Evolutionary conservation across 805 yeast genomes (phyloP), one percentile per base, ranked within the genome.

Genomic region (Lachancea fermentati): DNA sequence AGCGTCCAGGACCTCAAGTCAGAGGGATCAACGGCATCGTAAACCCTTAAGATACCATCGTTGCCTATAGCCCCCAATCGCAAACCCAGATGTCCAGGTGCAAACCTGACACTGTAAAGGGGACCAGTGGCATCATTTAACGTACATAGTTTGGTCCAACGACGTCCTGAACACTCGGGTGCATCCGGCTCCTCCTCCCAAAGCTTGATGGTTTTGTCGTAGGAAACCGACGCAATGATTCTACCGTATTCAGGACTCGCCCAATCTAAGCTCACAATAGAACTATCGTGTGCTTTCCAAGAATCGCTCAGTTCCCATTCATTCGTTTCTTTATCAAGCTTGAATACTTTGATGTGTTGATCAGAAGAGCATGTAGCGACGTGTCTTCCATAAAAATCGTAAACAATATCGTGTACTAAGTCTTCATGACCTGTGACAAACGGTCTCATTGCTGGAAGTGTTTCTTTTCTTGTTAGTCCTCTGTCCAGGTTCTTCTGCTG

Each of bases 291-390:
- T 0, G 97, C 97, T 50, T 84, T 85, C 94, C 96, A 93, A 35
- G 85, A 79, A 62, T 91, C 97, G 54, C 81, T 80, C 41, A 85
- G 64, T 14, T 76, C 75, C 97, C 97, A 93, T 14, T 78, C 72
- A n/a, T 74, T 76, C 1, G 81, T 72, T 19, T 72, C 65, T 12
- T 78, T 63, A 50, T 81, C 85, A 25, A 83, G 67, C 57, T 85
- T 91, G 59, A 88, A 93, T 24, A 93, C 89, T 55, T 87, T 86
- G 46, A 93, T 75, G 55, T 86, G 95, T 54, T 89, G 96, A 63
- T 93, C 98, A 0, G 95, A 85, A 3, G 96, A 86, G 44, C 95
- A 89, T 0, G 97, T 91, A 2, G 97, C 98, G 42, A 93, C 69
- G 46, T 88, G 85, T 40, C 80, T 78, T 1, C 98, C 97, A 57